Evolutionary conservation across 2,329 filamentous ascomycete genomes (phyloP).

Genomic region (Exophiala xenobiotica): DNA sequence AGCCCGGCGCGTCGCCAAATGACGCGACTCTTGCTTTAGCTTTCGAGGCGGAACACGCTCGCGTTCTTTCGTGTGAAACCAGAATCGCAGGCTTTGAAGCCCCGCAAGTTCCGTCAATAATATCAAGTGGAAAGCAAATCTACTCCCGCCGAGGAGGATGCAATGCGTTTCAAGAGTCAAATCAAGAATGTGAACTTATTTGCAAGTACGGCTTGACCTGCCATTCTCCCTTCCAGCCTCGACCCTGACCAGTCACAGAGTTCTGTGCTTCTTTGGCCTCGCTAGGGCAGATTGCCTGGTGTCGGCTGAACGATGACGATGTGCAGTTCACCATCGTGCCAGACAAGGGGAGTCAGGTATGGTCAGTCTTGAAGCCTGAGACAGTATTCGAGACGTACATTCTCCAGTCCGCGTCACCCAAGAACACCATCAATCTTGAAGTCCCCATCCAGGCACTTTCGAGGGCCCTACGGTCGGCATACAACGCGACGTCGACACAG

Average conservation of each 20-base stretch:
- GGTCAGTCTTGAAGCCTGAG: conserved; percentile 72
- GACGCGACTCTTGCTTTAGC: background rate
- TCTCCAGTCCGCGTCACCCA: conserved; percentile 76
- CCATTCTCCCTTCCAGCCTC: conserved; percentile 18
- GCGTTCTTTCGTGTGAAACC: background rate
- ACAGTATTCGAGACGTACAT: conserved; percentile 89
- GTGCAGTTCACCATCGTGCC: conserved; percentile 95
- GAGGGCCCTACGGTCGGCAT: conserved; percentile 85
- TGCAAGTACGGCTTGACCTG: conserved; percentile 48
- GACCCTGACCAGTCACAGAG: conserved; percentile 42
- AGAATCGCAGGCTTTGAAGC: too few species aligned
- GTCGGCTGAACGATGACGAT: conserved; percentile 81
- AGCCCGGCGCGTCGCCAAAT: background rate
- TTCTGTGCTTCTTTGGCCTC: conserved; percentile 63
- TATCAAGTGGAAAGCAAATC: too few species aligned
- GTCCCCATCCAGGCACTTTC: conserved; percentile 84
- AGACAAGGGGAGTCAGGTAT: conserved; percentile 91
- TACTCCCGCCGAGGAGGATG: background rate
- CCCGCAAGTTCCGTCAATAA: too few species aligned
- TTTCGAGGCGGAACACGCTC: background rate
- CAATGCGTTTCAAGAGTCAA: conserved; percentile 55
- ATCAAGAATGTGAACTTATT: conserved; percentile 54
- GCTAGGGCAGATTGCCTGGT: conserved; percentile 81
- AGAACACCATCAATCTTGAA: conserved; percentile 95
- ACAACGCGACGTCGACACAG: conserved; percentile 75